Base-by-base conservation (phyloP, 768 basidiomycete species). In the Suillus decipiens region DNA sequence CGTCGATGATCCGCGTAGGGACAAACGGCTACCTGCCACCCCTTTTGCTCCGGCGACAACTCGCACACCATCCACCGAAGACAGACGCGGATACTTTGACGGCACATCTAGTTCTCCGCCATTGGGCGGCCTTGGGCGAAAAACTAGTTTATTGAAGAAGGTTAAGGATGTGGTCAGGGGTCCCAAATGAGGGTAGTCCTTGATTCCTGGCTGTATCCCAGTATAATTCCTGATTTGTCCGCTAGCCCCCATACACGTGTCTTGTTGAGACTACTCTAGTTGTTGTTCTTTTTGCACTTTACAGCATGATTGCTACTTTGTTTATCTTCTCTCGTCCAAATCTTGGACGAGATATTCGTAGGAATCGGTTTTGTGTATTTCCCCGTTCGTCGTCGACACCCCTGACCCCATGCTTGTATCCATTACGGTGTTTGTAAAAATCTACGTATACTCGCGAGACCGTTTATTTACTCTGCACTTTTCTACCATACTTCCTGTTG, bases 111-210 rank as follows among this genome's bases (percentile, higher is more conserved):
- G 69, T 60, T 75, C 76, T 5, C 77, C 83, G 12, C 77, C 76
- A 43, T 78, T 72, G 24, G 76, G 70, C 9, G 78, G 80, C 28
- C 80, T 93, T 1, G 87, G 86, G 53, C 82, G 92, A 70, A 93
- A 87, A 82, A 82, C 89, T 1, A 92, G 90, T 71, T 77, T 93
- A 63, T 83, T 93, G 80, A 89, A 89, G 84, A 92, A 89, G 73
- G 84, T 93, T 61, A 88, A 88, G 66, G 82, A 84, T 50, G 92
- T 82, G 6, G 89, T 92, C 58, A 85, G 88, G 63, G 84, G 86
- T 4, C 79, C 79, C 51, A 80, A 80, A 67, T 80, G 70, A 73
- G 24, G 54, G 59, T 47, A 24, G n/a, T 37, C 37, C 62, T 45
- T 10, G 17, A 58, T 3, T 45, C 51, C 36, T 66, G 64, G 54